Evolutionary conservation across 140 eudicot genomes (phyloP).

Genomic region (Bidens hawaiensis): DNA sequence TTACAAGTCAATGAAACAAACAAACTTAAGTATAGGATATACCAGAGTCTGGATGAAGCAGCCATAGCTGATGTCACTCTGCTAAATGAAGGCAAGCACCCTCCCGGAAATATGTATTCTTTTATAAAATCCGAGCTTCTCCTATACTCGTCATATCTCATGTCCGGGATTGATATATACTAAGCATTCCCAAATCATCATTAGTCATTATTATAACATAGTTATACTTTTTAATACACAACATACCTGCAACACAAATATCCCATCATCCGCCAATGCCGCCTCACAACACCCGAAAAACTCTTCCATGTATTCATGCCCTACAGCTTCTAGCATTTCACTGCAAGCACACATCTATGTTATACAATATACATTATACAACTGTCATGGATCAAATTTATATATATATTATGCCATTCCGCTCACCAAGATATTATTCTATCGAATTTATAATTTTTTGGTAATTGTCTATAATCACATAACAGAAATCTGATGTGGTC

Average conservation of each 20-base stretch:
- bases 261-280: conserved; percentile 55
- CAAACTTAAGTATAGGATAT: no score
- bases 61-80: no score
- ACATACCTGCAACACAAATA: conserved; percentile 74
- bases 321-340: conserved; percentile 98
- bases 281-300: conserved; percentile 81
- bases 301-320: conserved; percentile 91
- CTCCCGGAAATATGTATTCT: no score
- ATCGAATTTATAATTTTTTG: conserved; percentile 52
- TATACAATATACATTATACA: no score
- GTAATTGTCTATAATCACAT: conserved; percentile 83
- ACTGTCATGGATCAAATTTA: neutral
- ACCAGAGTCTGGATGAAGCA: no score
- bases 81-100: no score
- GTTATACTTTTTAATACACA: neutral
- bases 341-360: conserved; percentile 26
- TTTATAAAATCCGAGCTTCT: no score
- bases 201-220: neutral
- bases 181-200: no score
- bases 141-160: no score
- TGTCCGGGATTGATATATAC: no score
- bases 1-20: no score
- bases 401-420: no score
- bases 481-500: conserved; percentile 64
- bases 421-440: conserved; percentile 85